These are phyloP conservation scores for Cladosporium sp. DNA, from an alignment of 2,329 filamentous ascomycete species.

Conservation along the genomic window DNA sequence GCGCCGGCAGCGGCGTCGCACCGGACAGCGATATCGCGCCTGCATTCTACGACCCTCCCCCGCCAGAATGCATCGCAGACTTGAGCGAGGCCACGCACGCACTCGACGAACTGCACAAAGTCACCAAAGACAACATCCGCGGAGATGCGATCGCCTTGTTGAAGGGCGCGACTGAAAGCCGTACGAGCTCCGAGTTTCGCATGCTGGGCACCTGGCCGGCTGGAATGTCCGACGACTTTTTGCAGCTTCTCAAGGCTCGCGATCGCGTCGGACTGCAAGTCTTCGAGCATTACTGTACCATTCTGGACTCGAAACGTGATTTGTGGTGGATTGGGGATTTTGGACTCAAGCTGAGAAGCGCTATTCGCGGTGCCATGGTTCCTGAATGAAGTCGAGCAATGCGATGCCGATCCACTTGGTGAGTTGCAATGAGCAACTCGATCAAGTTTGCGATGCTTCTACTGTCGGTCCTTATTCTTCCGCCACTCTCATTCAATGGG, in stretches of 20 bases:
- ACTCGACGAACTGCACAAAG: not conserved
- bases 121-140: not conserved
- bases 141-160: not conserved
- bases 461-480: too few species aligned
- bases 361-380: not conserved
- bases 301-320: constrained; percentile 4
- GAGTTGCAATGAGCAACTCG: too few species aligned
- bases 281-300: constrained; percentile 6
- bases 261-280: not conserved
- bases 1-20: not conserved
- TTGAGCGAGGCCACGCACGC: not conserved
- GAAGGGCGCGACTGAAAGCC: not conserved
- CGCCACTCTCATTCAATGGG: too few species aligned
- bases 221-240: not conserved
- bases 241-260: not conserved
- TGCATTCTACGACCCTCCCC: constrained; percentile 7
- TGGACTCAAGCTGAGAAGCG: not conserved
- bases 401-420: too few species aligned
- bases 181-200: not conserved
- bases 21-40: not conserved
- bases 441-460: too few species aligned
- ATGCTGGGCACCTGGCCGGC: constrained; percentile 8
- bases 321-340: constrained; percentile 8
- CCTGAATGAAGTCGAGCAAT: too few species aligned
- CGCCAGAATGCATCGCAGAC: not conserved